Evolutionary conservation across 2,329 filamentous ascomycete genomes (phyloP).

Genomic region (Neofusicoccum umdonicola): DNA sequence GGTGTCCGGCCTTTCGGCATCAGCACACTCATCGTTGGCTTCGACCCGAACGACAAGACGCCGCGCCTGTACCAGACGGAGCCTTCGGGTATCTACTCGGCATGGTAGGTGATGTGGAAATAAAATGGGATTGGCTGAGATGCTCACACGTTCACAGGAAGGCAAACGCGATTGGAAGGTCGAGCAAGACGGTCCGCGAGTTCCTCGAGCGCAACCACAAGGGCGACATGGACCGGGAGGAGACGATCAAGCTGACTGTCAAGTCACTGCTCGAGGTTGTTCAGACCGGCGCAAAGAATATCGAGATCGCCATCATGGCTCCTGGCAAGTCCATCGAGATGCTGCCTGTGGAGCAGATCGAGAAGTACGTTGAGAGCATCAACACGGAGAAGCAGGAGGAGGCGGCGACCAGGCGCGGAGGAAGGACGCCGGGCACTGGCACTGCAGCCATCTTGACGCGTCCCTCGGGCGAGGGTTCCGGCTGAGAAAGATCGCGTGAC

Average conservation of each 20-base stretch:
- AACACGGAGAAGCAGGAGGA: slow-evolving; percentile 99
- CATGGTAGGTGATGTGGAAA: slow-evolving; percentile 65
- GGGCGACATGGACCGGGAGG: slow-evolving; percentile 93
- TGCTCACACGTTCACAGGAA: slow-evolving; percentile 62
- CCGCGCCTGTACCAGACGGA: slow-evolving; percentile 96
- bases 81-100: slow-evolving; percentile 98
- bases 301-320: slow-evolving; percentile 98
- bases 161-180: slow-evolving; percentile 96
- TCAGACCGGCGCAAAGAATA: slow-evolving; percentile 98
- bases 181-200: slow-evolving; percentile 97
- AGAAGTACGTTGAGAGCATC: slow-evolving; percentile 96
- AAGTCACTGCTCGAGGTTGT: slow-evolving; percentile 98
- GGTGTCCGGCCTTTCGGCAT: slow-evolving; percentile 98
- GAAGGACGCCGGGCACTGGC: slow-evolving; percentile 62
- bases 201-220: slow-evolving; percentile 99
- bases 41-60: slow-evolving; percentile 86
- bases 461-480: slow-evolving; percentile 47
- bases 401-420: slow-evolving; percentile 85
- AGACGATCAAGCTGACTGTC: slow-evolving; percentile 94
- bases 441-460: slow-evolving; percentile 71
- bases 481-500: slow-evolving; percentile 17
- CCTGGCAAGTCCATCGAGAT: slow-evolving; percentile 89
- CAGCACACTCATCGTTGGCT: slow-evolving; percentile 96
- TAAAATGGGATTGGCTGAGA: background rate
- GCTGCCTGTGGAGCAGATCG: slow-evolving; percentile 92